phyloP scores from a whole-genome alignment of 306 rosid genomes.

The Castanopsis chinensis region DNA sequence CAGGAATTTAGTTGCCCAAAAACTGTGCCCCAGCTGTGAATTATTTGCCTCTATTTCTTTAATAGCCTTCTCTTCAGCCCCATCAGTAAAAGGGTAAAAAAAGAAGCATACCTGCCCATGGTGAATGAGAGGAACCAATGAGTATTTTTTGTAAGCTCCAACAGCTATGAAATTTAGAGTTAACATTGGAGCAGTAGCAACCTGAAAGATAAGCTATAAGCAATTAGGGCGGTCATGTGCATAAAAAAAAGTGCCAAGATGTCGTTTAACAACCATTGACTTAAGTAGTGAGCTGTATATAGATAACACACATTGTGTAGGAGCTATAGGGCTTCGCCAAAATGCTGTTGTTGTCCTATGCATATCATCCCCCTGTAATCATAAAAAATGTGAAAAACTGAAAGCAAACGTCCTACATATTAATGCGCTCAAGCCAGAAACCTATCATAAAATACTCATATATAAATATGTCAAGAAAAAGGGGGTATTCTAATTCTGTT shows the following conservation, averaged over 20 bases:
- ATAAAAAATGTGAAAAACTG: conserved; percentile 29
- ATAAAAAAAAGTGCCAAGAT: background rate
- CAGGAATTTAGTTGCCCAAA: background rate
- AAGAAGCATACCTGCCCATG: conserved; percentile 64
- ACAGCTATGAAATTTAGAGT: conserved; percentile 67
- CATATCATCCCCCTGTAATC: conserved; percentile 83
- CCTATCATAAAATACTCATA: no score
- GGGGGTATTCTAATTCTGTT: no score
- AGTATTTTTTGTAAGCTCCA: conserved; percentile 85
- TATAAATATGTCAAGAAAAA: no score
- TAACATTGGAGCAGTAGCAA: conserved; percentile 88
- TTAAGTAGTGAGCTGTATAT: conserved; percentile 12
- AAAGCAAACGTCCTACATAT: conserved; percentile 12
- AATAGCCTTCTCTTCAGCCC: background rate
- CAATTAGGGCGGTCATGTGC: background rate
- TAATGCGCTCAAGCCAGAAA: background rate
- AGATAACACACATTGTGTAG: conserved; percentile 67
- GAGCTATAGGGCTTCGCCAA: conserved; percentile 80
- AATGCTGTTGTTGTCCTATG: conserved; percentile 81
- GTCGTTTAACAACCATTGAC: conserved; percentile 6
- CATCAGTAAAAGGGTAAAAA: background rate
- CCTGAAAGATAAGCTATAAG: conserved; percentile 49
- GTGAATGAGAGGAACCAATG: conserved; percentile 82
- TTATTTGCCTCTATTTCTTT: background rate
- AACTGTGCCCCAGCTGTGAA: background rate